Evolutionary conservation across 768 basidiomycete species (phyloP).

Genomic region (Phaeotremella fagi): DNA sequence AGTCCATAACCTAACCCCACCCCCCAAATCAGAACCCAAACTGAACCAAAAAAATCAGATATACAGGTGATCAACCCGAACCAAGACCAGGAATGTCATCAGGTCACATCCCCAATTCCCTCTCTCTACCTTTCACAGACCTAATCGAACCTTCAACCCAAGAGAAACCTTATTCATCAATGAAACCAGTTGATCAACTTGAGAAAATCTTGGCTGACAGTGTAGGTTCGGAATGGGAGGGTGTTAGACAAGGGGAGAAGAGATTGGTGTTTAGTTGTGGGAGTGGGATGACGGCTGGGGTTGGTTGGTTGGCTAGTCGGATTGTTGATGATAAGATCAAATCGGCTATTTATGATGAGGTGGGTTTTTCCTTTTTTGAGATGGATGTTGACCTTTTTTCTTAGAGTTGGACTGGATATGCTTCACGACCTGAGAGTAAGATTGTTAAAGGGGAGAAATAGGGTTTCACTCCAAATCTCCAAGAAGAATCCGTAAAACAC

Average conservation of each 20-base stretch:
- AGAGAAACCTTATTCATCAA: constrained; percentile 55
- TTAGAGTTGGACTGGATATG: constrained; percentile 95
- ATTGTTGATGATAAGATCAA: constrained; percentile 52
- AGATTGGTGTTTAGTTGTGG: constrained; percentile 76
- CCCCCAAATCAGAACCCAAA: neutral
- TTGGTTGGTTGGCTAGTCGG: constrained; percentile 89
- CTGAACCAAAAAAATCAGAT: constrained; percentile 53
- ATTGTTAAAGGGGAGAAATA: constrained; percentile 56
- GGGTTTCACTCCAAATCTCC: no score
- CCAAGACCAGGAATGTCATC: constrained; percentile 81
- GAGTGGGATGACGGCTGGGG: constrained; percentile 95
- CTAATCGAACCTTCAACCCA: constrained; percentile 58
- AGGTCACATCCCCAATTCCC: constrained; percentile 85
- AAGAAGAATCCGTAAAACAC: no score
- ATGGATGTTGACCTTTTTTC: neutral
- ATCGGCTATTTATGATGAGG: constrained; percentile 85
- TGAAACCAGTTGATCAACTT: constrained; percentile 60
- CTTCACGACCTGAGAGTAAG: constrained; percentile 65
- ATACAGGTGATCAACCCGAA: constrained; percentile 73
- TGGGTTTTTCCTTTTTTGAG: constrained; percentile 48
- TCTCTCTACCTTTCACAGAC: constrained; percentile 73
- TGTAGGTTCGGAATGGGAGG: constrained; percentile 59
- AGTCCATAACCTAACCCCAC: neutral
- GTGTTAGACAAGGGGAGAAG: constrained; percentile 60
- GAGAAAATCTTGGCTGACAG: constrained; percentile 59